These are phyloP conservation scores for Komagataea norvegica DNA, from an alignment of 1,139 yeast genomes.

Conservation along the genomic window DNA sequence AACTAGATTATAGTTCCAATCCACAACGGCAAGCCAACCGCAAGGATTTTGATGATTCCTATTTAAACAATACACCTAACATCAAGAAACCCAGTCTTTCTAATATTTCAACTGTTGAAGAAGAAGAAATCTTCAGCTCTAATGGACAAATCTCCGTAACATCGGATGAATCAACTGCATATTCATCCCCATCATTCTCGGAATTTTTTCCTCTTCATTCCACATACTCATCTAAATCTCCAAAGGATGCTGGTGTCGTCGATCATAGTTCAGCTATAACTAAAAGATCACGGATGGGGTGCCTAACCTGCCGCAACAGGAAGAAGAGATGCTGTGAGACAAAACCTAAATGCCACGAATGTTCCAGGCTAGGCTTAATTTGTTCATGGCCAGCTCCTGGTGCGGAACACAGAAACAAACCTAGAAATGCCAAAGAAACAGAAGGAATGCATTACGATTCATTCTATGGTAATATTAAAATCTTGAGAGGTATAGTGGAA, in stretches of 20 bases:
- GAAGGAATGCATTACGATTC: conserved; percentile 47
- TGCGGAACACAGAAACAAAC: conserved; percentile 41
- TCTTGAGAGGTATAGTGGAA: conserved; percentile 53
- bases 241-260: neutral
- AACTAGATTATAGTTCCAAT: too few relatives aligned
- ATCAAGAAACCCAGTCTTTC: conserved; percentile 1
- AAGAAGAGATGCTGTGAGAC: conserved; percentile 71
- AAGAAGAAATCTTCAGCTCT: neutral
- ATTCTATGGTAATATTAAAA: conserved; percentile 54
- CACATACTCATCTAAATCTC: neutral
- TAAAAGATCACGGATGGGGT: conserved; percentile 43
- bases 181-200: conserved; percentile 2
- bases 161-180: conserved; percentile 1
- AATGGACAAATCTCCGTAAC: neutral
- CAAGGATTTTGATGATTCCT: too few relatives aligned
- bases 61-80: too few relatives aligned
- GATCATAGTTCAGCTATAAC: conserved; percentile 9
- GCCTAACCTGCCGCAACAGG: conserved; percentile 65
- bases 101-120: neutral
- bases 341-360: conserved; percentile 57
- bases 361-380: conserved; percentile 46
- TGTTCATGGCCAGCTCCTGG: conserved; percentile 56
- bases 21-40: too few relatives aligned
- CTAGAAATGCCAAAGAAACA: conserved; percentile 43
- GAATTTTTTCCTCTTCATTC: conserved; percentile 1